Base-by-base conservation (phyloP, 2,329 filamentous ascomycete species). In the Neofusicoccum kwambonambiense region DNA sequence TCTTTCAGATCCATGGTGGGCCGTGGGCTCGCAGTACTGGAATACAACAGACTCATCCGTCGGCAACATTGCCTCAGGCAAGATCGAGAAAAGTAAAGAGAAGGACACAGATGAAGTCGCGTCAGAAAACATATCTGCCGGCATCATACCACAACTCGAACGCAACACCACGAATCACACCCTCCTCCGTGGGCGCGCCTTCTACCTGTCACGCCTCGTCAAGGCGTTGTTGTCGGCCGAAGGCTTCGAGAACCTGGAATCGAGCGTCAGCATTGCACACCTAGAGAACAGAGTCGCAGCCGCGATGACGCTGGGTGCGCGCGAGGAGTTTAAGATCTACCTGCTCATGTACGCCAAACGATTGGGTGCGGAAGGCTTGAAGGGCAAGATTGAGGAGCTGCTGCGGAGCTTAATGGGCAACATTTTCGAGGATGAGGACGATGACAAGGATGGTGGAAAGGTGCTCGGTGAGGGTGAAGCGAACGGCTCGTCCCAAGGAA, bases 311-410 rank as follows among this genome's bases (percentile, higher is more conserved):
- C 81, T 99, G 0, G 91, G 90, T 3, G 90, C 95, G 0, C 90
- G 88, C 70, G 93, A 98, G 65, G 95, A 99, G 75, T 99, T 98
- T 79, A 88, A 92, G 65, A 83, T 97, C 1, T 98, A 98, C 73
- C 81, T 99, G n/a, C 90, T 93, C 73, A 98, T 98, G 93, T 99
- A 99, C 73, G 94, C 93, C 3, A 98, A 97, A 80, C 89, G 95
- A 0, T 86, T 99, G 5, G 95, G 95, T 1, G 92, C 93, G 0
- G 96, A 99, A 76, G 93, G 93, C 0, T 81, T 94, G 60, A 88
- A 90, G 70, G 84, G 87, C 64, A 99, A 99, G 79, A 93, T 97
- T 2, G 94, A 98, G 75, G 96, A 99, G 80, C 82, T 99, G 9
- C 81, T 98, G 34, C 90, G 92, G 70, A 90, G 87, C 51, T 81